Percentiles rank a stretch among this genome's conserved stretches.
These are phyloP conservation scores for Yarrowia deformans DNA, from an alignment of 805 yeast genomes.

Conservation along the genomic window DNA sequence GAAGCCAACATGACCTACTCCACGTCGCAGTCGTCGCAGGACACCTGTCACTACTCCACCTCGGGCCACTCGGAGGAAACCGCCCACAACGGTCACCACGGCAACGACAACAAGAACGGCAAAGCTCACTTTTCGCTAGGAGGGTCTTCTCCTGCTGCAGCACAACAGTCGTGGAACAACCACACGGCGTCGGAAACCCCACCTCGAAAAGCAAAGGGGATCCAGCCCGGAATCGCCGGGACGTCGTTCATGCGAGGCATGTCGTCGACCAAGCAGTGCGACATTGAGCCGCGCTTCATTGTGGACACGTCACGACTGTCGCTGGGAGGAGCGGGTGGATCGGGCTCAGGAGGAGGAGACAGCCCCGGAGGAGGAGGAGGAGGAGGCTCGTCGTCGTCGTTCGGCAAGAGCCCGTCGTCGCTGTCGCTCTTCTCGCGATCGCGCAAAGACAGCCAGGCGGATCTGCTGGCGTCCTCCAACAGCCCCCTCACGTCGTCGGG, in stretches of 20 bases:
- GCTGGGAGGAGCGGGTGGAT: conserved; percentile 43
- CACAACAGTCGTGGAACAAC: conserved; percentile 20
- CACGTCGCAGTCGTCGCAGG: conserved; percentile 14
- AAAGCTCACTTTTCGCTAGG: conserved; percentile 38
- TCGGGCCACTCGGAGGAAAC: conserved; percentile 38
- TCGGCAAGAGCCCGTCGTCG: conserved; percentile 46
- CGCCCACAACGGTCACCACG: background rate
- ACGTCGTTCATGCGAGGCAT: conserved; percentile 42
- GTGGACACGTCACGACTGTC: conserved; percentile 76
- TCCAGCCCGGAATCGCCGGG: conserved; percentile 41
- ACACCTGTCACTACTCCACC: conserved; percentile 40
- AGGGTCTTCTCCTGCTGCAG: conserved; percentile 26
- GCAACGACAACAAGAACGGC: background rate
- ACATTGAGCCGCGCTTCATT: conserved; percentile 85
- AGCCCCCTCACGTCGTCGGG: conserved; percentile 44
- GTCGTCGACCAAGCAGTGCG: conserved; percentile 53
- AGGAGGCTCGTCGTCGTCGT: too few species aligned
- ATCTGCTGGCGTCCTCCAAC: conserved; percentile 44
- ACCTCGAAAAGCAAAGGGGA: conserved; percentile 41
- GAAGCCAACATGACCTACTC: conserved; percentile 6
- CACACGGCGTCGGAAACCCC: conserved; percentile 1
- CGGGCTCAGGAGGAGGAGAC: conserved; percentile 38
- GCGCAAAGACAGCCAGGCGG: conserved; percentile 50
- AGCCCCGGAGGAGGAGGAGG: conserved; percentile 42
- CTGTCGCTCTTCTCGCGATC: conserved; percentile 51